Base-by-base conservation (phyloP, 75 land plant genomes). In the Sequoiadendron giganteum region DNA sequence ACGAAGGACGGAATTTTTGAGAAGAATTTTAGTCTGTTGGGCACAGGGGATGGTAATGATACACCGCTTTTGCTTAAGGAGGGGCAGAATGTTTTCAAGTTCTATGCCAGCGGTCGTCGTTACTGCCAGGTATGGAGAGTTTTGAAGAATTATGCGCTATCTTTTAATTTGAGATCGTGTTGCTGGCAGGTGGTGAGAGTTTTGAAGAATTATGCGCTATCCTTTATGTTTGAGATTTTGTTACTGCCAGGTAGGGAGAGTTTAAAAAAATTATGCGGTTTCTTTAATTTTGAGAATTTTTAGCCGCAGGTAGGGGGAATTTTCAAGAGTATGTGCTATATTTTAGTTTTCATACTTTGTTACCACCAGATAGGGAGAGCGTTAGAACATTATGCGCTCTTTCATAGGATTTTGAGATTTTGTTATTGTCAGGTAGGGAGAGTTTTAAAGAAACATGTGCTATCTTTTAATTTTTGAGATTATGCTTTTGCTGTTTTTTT, bases 1-100 rank as follows among this genome's bases (percentile, higher is more conserved):
- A 87, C 94, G 42, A 94, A 93, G 79, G 95, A 92, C 42, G 85
- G 94, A 39, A 93, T 97, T 30, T 94, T 97, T 55, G 95, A 94
- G 72, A 96, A 94, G 93, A 97, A 97, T 88, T 97, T 97, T 85
- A 95, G 97, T 84, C 88, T 97, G 18, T 52, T 97, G 43, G 99
- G 99, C 16, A 93, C 92, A 18, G 98, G 98, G 16, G 95, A 95
- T 38, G 98, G 93, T 3, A 92, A 94, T 2, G 98, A 97, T 87
- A 89, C 95, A n/a, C 96, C 99, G 30, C 85, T 96, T 84, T 84
- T 97, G 61, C 88, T 96, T 56, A 96, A 97, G 82, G 98, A 97
- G 72, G 99, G 99, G 77, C 95, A 94, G 87, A 94, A 90, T 75
- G 94, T 92, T 43, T 97, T 97, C 89, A 97, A 96, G 82, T 97